A percentile compares a stretch with the other conserved stretches of the same genome.
Conservation (phyloP, 768 basidiomycete species). For the Amanita polypyramis region DNA sequence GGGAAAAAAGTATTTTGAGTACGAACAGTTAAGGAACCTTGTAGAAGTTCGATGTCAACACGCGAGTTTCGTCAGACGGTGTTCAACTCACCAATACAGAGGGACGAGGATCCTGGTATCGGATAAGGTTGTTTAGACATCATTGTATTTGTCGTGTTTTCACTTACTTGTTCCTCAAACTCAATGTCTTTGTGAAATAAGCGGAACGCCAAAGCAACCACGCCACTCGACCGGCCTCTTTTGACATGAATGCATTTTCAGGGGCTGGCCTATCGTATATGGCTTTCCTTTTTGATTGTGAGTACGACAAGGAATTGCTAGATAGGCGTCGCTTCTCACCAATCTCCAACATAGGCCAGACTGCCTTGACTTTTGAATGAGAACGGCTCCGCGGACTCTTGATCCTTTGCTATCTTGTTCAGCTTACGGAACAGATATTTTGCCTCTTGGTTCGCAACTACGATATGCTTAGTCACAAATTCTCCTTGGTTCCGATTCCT, state of each 20-base stretch:
- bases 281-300: conserved; percentile 45
- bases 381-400: conserved; percentile 41
- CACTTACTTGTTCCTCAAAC: conserved; percentile 57
- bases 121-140: not conserved
- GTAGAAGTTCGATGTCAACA: conserved; percentile 3
- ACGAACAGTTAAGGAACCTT: conserved; percentile 63
- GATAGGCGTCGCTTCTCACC: conserved; percentile 26
- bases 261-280: conserved; percentile 59
- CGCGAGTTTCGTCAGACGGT: conserved; percentile 4
- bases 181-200: conserved; percentile 72
- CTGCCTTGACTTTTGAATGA: conserved; percentile 64
- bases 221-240: conserved; percentile 57
- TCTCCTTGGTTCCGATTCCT: not conserved
- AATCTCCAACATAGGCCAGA: conserved; percentile 73
- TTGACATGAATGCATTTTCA: conserved; percentile 33
- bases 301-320: not conserved
- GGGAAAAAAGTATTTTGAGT: conserved; percentile 6
- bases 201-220: conserved; percentile 78
- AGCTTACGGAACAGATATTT: conserved; percentile 56
- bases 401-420: conserved; percentile 49
- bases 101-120: conserved; percentile 48
- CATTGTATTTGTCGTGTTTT: not conserved
- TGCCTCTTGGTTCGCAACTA: conserved; percentile 69
- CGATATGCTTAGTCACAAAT: conserved; percentile 14
- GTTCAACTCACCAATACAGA: conserved; percentile 43